Base-by-base conservation (phyloP, 202 grass and related monocot genomes). In the Zizania palustris region DNA sequence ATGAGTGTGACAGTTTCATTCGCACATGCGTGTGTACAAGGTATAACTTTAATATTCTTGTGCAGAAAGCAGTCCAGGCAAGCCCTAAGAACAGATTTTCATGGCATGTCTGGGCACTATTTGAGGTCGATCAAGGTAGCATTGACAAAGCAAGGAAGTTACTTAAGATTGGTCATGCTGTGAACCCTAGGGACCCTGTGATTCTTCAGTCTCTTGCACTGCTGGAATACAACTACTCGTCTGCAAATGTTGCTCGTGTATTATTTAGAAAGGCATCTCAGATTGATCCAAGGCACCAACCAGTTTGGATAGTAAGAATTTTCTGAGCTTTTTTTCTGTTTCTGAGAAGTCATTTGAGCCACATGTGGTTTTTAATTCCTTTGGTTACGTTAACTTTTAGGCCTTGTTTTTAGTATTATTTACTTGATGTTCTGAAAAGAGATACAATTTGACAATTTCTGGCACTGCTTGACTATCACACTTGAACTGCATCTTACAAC, bases 51-150 rank as follows among this genome's bases (percentile, higher is more conserved):
- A 34, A 7, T 60, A 73, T 84, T 63, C 6, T 38, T 73, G 53
- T 77, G 77, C 87, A 98, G 95, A 87, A 94, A 87, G 89, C 91
- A 33, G 73, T 98, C 7, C 89, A 92, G 83, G 84, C 95, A 82
- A 98, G 95, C 87, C 95, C 91, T 11, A 98, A 98, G 63, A 98
- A 98, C 73, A 91, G 91, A 71, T 98, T 98, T 60, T 93, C 95
- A 58, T 98, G 95, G 95, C 95, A 98, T 90, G 80, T 98, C 19
- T 98, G 95, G 95, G 95, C 89, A 72, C 64, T 98, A 46, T 94
- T 94, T 81, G 95, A 98, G 80, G 91, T 87, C 61, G 90, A 84
- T 83, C 87, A 92, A 74, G 95, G 85, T 48, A 73, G 76, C 51
- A 83, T 83, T 65, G 77, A 94, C 82, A 88, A 77, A 80, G 95